Percentiles rank a stretch among this genome's conserved stretches.
Evolutionary conservation across 805 yeast species (phyloP).

Genomic region (Kuraishia floccosa): DNA sequence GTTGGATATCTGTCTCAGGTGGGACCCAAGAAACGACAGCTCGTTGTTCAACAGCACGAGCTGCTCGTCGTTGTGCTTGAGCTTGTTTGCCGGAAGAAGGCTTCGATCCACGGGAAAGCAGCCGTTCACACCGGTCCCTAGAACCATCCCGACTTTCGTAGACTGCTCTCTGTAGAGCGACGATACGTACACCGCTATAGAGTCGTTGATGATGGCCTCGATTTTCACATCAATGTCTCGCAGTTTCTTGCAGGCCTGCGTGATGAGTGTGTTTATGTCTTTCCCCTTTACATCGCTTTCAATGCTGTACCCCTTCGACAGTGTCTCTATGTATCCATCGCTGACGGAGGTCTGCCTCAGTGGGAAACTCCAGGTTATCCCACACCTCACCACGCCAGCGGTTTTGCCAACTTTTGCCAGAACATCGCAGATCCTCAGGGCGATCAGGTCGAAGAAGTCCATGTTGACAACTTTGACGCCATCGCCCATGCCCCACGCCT

Average conservation of each 20-base stretch:
- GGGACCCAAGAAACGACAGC: conserved; percentile 40
- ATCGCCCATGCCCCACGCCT: conserved; percentile 27
- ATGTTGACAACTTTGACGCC: conserved; percentile 25
- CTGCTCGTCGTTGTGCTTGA: background rate
- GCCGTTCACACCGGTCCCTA: conserved; percentile 61
- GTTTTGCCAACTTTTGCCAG: conserved; percentile 1
- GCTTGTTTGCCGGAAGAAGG: background rate
- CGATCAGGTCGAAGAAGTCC: conserved; percentile 32
- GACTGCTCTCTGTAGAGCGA: conserved; percentile 21
- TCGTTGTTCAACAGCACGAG: conserved; percentile 33
- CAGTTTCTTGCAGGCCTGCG: conserved; percentile 9
- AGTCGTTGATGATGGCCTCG: conserved; percentile 44
- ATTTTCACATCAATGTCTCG: conserved; percentile 24
- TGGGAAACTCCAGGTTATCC: conserved; percentile 51
- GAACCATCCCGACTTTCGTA: conserved; percentile 40
- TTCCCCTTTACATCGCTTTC: conserved; percentile 26
- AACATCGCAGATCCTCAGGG: conserved; percentile 4
- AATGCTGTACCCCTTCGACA: conserved; percentile 51
- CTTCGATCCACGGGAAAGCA: conserved; percentile 23
- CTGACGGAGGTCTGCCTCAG: conserved; percentile 27
- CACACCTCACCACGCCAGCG: conserved; percentile 21
- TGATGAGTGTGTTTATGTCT: conserved; percentile 31
- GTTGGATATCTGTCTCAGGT: conserved; percentile 21
- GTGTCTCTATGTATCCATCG: conserved; percentile 32
- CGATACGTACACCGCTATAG: conserved; percentile 53